phyloP scores from a whole-genome alignment of 768 basidiomycete species.

The Hypsizygus marmoreus region DNA sequence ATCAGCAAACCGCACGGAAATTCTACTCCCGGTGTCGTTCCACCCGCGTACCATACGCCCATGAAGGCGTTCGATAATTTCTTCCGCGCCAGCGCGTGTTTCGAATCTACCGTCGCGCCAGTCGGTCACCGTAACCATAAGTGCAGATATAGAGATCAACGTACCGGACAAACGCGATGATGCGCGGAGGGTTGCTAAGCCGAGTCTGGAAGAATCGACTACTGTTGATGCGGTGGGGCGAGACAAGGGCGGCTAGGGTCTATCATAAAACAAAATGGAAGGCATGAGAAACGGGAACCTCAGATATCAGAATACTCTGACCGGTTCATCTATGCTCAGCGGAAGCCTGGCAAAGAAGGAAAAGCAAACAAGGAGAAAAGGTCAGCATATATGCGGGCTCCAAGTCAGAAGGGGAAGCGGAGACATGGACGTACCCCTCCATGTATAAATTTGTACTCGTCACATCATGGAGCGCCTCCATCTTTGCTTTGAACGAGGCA shows the following conservation, averaged over 20 bases:
- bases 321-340: constrained; percentile 66
- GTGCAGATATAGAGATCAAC: constrained; percentile 16
- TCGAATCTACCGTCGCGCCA: constrained; percentile 54
- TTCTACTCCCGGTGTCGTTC: constrained; percentile 75
- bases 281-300: not conserved
- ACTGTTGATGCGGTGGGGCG: constrained; percentile 71
- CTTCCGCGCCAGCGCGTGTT: constrained; percentile 70
- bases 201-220: constrained; percentile 81
- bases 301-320: constrained; percentile 26
- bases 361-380: constrained; percentile 1
- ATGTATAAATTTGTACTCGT: constrained; percentile 79
- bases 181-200: constrained; percentile 72
- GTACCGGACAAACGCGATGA: constrained; percentile 82
- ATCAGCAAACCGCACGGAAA: constrained; percentile 81
- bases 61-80: constrained; percentile 75
- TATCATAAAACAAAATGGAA: constrained; percentile 22
- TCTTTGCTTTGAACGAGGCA: constrained; percentile 70
- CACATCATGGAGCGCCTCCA: constrained; percentile 72
- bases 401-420: not conserved
- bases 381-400: not conserved
- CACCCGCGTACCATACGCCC: constrained; percentile 80
- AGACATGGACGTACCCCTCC: constrained; percentile 53
- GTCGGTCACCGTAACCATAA: not conserved
- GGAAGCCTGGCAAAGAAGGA: constrained; percentile 50
- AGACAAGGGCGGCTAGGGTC: constrained; percentile 67